Evolutionary conservation across 2,329 filamentous ascomycete genomes (phyloP).

Genomic region (Exophiala alcalophila): DNA sequence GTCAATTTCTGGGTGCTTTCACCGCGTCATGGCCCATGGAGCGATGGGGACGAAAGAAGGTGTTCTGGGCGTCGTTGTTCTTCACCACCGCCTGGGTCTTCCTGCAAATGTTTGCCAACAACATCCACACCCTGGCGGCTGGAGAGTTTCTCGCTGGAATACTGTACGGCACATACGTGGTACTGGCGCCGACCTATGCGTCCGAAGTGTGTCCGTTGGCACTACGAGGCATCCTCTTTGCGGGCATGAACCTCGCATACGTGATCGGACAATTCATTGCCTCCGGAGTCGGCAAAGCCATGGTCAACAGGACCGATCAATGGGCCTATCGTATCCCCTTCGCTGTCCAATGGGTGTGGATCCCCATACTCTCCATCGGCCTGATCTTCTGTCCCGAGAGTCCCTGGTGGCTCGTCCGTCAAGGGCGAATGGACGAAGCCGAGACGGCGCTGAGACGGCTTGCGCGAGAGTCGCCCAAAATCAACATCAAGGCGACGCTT

Average conservation of each 20-base stretch:
- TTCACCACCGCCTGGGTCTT: constrained; percentile 42
- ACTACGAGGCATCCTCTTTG: constrained; percentile 33
- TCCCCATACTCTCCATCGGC: constrained; percentile 44
- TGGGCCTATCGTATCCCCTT: constrained; percentile 41
- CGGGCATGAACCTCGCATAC: constrained; percentile 42
- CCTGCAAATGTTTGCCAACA: constrained; percentile 41
- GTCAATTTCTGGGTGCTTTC: constrained; percentile 65
- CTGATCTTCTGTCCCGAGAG: constrained; percentile 41
- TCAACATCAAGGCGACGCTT: constrained; percentile 31
- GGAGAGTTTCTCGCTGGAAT: constrained; percentile 40
- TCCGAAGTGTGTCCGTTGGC: constrained; percentile 33
- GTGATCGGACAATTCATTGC: constrained; percentile 36
- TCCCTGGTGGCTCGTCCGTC: constrained; percentile 41
- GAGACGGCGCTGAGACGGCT: constrained; percentile 44
- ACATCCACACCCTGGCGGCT: constrained; percentile 34
- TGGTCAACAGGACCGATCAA: constrained; percentile 33
- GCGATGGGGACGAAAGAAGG: constrained; percentile 62
- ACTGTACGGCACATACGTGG: constrained; percentile 49
- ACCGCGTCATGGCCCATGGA: constrained; percentile 65
- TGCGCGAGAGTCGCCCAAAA: constrained; percentile 38
- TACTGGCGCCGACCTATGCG: constrained; percentile 33
- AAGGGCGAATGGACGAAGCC: constrained; percentile 36
- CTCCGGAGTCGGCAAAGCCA: constrained; percentile 34
- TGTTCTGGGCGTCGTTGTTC: constrained; percentile 58
- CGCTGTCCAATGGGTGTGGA: constrained; percentile 50